Evolutionary conservation across 139 green algal species (phyloP), one percentile per base, ranked within the genome.

Genomic region (Chlamydomonas eustigma): DNA sequence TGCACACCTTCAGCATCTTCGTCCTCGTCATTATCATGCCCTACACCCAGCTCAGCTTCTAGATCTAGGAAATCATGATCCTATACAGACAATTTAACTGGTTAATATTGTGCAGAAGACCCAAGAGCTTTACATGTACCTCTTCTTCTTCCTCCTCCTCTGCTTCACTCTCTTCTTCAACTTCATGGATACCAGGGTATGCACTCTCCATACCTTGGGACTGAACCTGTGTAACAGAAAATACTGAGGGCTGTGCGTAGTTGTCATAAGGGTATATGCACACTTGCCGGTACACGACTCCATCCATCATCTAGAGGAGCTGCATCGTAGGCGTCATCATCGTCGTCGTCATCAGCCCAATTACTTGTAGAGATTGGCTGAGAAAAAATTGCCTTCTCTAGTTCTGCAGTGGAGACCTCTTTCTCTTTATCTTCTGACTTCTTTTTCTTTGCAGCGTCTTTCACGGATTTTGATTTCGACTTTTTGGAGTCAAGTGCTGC

Each of bases 231-330:
- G n/a, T n/a, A n/a, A n/a, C n/a, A n/a, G n/a, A n/a, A n/a, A n/a
- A n/a, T n/a, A n/a, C n/a, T n/a, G n/a, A n/a, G n/a, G n/a, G n/a
- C n/a, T n/a, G n/a, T n/a, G n/a, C n/a, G n/a, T n/a, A n/a, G n/a
- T n/a, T n/a, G n/a, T n/a, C n/a, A n/a, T n/a, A n/a, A n/a, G n/a
- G n/a, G n/a, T n/a, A n/a, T n/a, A n/a, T n/a, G n/a, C 12, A 58
- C 6, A 68, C 52, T 68, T 31, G 5, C 65, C 32, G 65, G 65
- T 39, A 72, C 65, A 4, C 65, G 65, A 31, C 28, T 44, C 65
- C 65, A 72, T 6, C 65, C 65, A 72, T 72, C 65, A 34, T 72
- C 65, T 22, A 72, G 33, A 4, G 65, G 65, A 6, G 58, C 58
- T 12, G 8, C 22, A n/a, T 39, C 3, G 5, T 72, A 4, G 65